Conservation (phyloP, 1,284 basidiomycete genomes). For the Irpex sp. region DNA sequence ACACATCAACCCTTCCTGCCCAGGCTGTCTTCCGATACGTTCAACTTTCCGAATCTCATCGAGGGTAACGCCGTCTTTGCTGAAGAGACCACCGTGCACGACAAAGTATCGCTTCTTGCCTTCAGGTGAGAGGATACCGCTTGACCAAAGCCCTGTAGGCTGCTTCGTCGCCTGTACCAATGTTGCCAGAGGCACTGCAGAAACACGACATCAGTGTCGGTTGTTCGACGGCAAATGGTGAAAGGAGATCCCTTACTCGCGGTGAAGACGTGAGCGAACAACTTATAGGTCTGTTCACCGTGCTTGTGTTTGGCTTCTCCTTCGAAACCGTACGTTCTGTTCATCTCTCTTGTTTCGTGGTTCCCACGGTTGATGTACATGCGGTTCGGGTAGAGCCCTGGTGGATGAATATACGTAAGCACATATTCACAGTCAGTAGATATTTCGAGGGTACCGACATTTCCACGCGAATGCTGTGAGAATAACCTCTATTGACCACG, state of each 20-base stretch:
- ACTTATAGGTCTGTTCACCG: conserved; percentile 88
- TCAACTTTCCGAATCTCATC: conserved; percentile 90
- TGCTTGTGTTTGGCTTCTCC: conserved; percentile 96
- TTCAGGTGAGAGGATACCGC: conserved; percentile 76
- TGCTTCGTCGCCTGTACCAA: conserved; percentile 74
- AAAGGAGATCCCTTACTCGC: background rate
- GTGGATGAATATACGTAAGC: background rate
- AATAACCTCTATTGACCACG: conserved; percentile 97
- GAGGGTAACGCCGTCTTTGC: conserved; percentile 89
- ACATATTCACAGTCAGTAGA: background rate
- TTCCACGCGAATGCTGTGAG: conserved; percentile 94
- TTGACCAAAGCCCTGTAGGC: conserved; percentile 40
- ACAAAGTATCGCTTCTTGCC: conserved; percentile 92
- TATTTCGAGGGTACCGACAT: conserved; percentile 48
- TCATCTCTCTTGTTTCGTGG: conserved; percentile 95
- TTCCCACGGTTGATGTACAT: conserved; percentile 96
- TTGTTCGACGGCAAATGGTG: background rate
- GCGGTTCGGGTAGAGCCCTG: conserved; percentile 84
- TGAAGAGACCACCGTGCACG: conserved; percentile 95
- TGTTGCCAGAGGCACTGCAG: conserved; percentile 84
- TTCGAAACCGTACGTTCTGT: conserved; percentile 90
- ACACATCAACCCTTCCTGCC: conserved; percentile 96
- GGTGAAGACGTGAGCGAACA: conserved; percentile 89
- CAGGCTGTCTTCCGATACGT: conserved; percentile 88
- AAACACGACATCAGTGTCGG: too few species aligned